Conservation (phyloP, 176 grass and related monocot species). For the Metroxylon sagu region DNA sequence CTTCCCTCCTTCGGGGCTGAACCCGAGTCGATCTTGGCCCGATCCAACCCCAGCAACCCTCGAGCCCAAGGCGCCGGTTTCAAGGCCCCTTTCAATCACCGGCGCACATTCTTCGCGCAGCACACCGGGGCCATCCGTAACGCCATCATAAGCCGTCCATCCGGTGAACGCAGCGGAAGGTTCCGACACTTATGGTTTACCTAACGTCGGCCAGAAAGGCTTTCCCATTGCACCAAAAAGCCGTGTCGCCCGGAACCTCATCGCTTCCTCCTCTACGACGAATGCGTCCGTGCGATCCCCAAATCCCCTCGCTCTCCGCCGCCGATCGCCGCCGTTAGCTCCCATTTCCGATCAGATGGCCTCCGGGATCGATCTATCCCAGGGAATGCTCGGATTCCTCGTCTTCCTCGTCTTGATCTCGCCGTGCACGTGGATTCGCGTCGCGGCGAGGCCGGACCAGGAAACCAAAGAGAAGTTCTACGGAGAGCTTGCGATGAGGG, state of each 20-base stretch:
- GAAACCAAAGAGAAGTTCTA: slow-evolving; percentile 95
- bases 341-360: slow-evolving; percentile 4
- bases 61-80: too few species aligned
- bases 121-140: too few species aligned
- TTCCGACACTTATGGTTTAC: slow-evolving; percentile 14
- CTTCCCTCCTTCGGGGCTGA: too few species aligned
- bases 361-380: background rate
- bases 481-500: slow-evolving; percentile 52
- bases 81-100: too few species aligned
- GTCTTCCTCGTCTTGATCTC: slow-evolving; percentile 7
- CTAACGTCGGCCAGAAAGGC: slow-evolving; percentile 15
- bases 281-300: slow-evolving; percentile 34
- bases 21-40: too few species aligned
- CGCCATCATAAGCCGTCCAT: too few species aligned
- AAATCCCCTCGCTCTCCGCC: background rate
- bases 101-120: too few species aligned
- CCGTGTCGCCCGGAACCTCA: background rate
- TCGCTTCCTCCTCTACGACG: slow-evolving; percentile 6
- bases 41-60: too few species aligned
- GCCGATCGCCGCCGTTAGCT: background rate
- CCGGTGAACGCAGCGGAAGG: background rate
- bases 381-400: slow-evolving; percentile 9
- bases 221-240: background rate
- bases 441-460: slow-evolving; percentile 57
- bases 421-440: background rate